A percentile compares a stretch with the other conserved stretches of the same genome.
phyloP scores from a whole-genome alignment of 140 eudicot species.

The Cichorium intybus region DNA sequence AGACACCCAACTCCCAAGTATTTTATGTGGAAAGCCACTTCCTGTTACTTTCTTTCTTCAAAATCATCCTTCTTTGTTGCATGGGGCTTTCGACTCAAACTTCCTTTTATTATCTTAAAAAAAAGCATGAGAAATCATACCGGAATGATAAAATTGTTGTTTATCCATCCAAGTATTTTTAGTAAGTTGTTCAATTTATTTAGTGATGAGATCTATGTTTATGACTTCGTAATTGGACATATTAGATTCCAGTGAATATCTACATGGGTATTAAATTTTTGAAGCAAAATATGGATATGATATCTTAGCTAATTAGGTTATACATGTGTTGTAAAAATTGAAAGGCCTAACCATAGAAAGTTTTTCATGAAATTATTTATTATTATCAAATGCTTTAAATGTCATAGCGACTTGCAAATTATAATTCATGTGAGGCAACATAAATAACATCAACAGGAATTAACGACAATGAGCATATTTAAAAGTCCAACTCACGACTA shows the following conservation, averaged over 20 bases:
- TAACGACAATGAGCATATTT: neutral
- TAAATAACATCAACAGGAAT: neutral
- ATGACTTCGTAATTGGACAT: no score
- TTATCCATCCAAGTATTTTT: no score
- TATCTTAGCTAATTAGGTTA: no score
- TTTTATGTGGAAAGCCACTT: constrained; percentile 29
- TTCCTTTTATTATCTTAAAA: neutral
- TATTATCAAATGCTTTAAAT: no score
- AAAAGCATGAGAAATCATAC: neutral
- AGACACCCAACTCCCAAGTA: constrained; percentile 7
- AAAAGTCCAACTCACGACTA: neutral
- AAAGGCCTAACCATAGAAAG: no score
- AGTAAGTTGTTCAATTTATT: no score
- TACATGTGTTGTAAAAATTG: no score
- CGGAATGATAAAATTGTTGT: neutral
- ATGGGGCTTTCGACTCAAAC: constrained; percentile 14
- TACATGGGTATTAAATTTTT: no score
- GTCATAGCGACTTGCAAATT: neutral
- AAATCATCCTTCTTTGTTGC: constrained; percentile 13
- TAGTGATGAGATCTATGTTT: no score
- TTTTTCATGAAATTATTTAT: no score
- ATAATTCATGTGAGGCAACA: neutral
- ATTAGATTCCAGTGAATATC: no score
- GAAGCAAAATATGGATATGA: no score
- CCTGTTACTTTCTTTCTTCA: constrained; percentile 2